phyloP scores from a whole-genome alignment of 2,329 filamentous ascomycete species.

The Bipolaris gigantea region DNA sequence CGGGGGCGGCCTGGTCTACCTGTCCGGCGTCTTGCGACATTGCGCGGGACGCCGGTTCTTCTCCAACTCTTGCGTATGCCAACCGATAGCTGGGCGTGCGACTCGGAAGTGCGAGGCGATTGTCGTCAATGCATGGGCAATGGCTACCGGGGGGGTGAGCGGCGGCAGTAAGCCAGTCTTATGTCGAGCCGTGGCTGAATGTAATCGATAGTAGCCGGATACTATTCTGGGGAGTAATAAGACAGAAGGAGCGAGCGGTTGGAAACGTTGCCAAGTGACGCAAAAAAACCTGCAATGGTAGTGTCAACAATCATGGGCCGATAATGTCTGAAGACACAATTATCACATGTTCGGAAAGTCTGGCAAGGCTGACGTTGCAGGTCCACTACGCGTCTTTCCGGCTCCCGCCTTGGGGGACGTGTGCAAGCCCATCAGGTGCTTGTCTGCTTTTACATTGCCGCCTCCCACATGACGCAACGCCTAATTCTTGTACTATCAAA shows the following conservation, averaged over 20 bases:
- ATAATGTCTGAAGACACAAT: conserved; percentile 18
- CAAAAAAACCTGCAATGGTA: background rate
- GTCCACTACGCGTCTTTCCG: conserved; percentile 20
- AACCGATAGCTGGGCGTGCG: background rate
- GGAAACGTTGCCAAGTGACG: background rate
- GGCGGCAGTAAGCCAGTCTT: background rate
- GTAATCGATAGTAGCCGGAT: background rate
- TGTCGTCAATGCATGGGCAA: background rate
- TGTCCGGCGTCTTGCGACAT: conserved; percentile 16
- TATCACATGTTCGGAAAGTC: conserved; percentile 33
- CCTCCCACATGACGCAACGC: background rate
- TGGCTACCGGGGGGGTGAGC: background rate
- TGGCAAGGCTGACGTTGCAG: conserved; percentile 37
- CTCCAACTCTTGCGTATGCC: background rate
- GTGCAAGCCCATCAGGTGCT: background rate
- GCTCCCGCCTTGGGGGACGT: background rate
- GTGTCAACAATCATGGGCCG: conserved; percentile 17
- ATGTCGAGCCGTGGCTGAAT: background rate
- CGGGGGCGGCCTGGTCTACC: conserved; percentile 23
- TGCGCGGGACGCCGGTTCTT: background rate
- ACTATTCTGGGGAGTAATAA: background rate
- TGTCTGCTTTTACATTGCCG: background rate
- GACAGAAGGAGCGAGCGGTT: background rate
- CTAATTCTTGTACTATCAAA: background rate
- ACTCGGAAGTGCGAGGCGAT: background rate